A percentile compares a stretch with the other conserved stretches of the same genome.
These are phyloP conservation scores for Nakazawaea laoshanensis DNA, from an alignment of 805 yeast species.

Conservation along the genomic window DNA sequence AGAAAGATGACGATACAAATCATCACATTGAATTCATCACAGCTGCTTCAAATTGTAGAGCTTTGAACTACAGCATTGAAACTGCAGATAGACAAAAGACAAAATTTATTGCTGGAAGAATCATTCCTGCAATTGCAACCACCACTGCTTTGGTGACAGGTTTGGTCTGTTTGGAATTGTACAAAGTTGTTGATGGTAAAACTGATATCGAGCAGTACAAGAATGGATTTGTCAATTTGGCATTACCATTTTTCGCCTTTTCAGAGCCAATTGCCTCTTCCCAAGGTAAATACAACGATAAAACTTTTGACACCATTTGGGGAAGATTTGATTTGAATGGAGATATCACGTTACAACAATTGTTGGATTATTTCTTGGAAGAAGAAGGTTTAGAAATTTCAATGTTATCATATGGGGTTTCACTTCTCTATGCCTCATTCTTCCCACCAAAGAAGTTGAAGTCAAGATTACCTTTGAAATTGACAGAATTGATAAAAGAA, in stretches of 20 bases:
- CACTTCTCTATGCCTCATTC: conserved; percentile 86
- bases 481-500: conserved; percentile 72
- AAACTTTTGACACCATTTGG: conserved; percentile 86
- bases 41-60: conserved; percentile 95
- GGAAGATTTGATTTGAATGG: conserved; percentile 82
- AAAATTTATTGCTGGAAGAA: conserved; percentile 95
- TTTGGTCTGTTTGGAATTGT: conserved; percentile 81
- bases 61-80: conserved; percentile 82
- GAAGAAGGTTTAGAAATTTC: conserved; percentile 82
- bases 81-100: conserved; percentile 85
- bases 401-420: conserved; percentile 88
- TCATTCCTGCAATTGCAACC: conserved; percentile 98
- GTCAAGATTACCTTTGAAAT: conserved; percentile 60
- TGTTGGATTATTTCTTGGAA: conserved; percentile 67
- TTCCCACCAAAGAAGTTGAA: conserved; percentile 85
- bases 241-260: conserved; percentile 93
- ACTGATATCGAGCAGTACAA: conserved; percentile 76
- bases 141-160: conserved; percentile 98
- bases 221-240: conserved; percentile 88
- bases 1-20: conserved; percentile 95
- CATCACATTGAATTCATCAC: conserved; percentile 94
- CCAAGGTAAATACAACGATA: conserved; percentile 71
- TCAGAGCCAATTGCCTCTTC: conserved; percentile 91
- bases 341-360: conserved; percentile 64
- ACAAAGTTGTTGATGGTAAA: conserved; percentile 77